Base-by-base conservation (phyloP, 257 asterid genomes). In the Nicotiana noctiflora region DNA sequence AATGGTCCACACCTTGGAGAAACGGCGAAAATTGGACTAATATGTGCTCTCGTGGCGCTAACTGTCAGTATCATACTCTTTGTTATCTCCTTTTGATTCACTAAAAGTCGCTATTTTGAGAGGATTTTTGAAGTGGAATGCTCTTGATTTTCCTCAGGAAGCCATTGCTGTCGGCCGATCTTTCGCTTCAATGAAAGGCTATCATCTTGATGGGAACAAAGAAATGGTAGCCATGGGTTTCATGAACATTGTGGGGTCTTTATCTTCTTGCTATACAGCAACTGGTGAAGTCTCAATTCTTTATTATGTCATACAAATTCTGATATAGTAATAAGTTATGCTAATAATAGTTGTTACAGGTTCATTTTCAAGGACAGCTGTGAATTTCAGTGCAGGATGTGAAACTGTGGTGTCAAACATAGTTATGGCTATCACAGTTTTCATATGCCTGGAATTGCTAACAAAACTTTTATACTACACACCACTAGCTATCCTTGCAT, bases 191-290 rank as follows among this genome's bases (percentile, higher is more conserved):
- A 83, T 92, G n/a, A 93, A 86, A 89, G 98, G 96, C 15, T 92
- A 93, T 84, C 92, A 90, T 64, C 80, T 91, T 10, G 96, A 93
- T 79, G 98, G 97, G 31, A 92, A 93, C 91, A 93, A 93, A 82
- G 98, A 93, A 86, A 93, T 93, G 98, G 86, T 88, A 2, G 93
- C 98, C 81, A 91, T 92, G 91, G 98, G 98, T 5, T 86, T 85
- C 63, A 92, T 91, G 96, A 93, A 93, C 88, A 40, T 93, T 6
- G 81, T 88, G 25, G 96, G 98, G 67, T 93, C 98, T 64, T 83
- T 91, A 51, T 88, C 93, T 64, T 93, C 98, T 21, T 93, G 98
- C 77, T 93, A 93, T 84, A 87, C 92, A 4, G 93, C 98, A 21
- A 93, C 96, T 1, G 98, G 98, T 93, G 18, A 44, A 85, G 7